phyloP scores from a whole-genome alignment of 2,329 filamentous ascomycete species.

The Pseudocercospora crystallina region DNA sequence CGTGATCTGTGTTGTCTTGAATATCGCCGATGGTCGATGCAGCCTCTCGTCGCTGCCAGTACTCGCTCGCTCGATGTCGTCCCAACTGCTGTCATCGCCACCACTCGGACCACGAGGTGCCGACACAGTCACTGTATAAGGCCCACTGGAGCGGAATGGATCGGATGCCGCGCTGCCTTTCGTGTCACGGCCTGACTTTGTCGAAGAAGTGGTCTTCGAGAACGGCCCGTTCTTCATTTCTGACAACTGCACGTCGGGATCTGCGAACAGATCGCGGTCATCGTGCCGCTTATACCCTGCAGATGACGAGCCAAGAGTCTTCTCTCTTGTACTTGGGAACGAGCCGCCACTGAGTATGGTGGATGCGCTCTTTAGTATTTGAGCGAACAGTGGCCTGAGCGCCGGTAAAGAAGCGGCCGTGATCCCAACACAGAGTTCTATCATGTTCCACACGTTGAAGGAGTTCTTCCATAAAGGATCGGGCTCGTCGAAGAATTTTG shows the following conservation, averaged over 20 bases:
- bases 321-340: slow-evolving; percentile 5
- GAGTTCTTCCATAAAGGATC: slow-evolving; percentile 41
- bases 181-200: slow-evolving; percentile 3
- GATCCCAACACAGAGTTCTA: slow-evolving; percentile 48
- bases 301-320: slow-evolving; percentile 1
- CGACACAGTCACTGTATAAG: slow-evolving; percentile 14
- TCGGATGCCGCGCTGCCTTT: slow-evolving; percentile 1
- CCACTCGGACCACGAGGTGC: slow-evolving; percentile 3
- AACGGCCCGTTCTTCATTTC: slow-evolving; percentile 10
- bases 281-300: slow-evolving; percentile 9
- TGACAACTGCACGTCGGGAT: slow-evolving; percentile 3
- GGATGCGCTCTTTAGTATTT: slow-evolving; percentile 19
- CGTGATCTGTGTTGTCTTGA: slow-evolving; percentile 10
- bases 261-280: not conserved
- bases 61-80: slow-evolving; percentile 11
- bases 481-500: slow-evolving; percentile 33
- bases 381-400: slow-evolving; percentile 31
- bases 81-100: slow-evolving; percentile 15
- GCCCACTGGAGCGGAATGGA: not conserved
- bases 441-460: slow-evolving; percentile 48
- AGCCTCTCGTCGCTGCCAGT: slow-evolving; percentile 18
- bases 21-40: slow-evolving; percentile 6
- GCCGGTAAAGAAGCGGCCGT: slow-evolving; percentile 46
- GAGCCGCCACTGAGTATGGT: slow-evolving; percentile 7
- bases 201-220: slow-evolving; percentile 4